Evolutionary conservation across 345 rosid genomes (phyloP).

Genomic region (Rhodomyrtus tomentosa): DNA sequence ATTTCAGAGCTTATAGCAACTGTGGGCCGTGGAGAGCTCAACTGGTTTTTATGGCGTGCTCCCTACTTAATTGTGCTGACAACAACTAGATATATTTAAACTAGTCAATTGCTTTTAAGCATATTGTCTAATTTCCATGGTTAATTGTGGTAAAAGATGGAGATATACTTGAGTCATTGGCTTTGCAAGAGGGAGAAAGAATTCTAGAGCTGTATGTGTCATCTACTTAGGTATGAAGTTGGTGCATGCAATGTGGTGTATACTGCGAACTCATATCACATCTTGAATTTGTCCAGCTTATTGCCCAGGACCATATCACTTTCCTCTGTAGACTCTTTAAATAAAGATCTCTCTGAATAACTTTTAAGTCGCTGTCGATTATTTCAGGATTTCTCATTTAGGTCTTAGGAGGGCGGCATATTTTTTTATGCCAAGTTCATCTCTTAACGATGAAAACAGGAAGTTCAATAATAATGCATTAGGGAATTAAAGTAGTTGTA

Average conservation of each 20-base stretch:
- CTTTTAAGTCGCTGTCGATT: not conserved
- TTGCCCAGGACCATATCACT: not conserved
- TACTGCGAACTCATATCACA: not conserved
- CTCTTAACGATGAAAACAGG: not conserved
- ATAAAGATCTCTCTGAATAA: not conserved
- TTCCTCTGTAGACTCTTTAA: not conserved
- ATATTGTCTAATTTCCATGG: not conserved
- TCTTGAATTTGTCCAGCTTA: not conserved
- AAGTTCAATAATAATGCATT: not conserved
- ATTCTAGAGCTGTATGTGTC: not conserved
- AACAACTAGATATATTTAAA: not conserved
- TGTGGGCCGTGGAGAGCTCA: not conserved
- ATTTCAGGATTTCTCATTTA: not conserved
- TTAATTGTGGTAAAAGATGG: not conserved
- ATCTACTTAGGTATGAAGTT: not conserved
- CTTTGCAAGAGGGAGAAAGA: not conserved
- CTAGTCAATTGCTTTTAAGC: not conserved
- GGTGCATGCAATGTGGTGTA: not conserved
- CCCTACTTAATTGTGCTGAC: not conserved
- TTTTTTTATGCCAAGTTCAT: not conserved
- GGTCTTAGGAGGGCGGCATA: not conserved
- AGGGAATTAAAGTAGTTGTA: not conserved
- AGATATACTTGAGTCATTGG: not conserved
- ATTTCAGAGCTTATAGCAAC: not conserved
- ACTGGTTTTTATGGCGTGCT: too few relatives aligned